Base-by-base conservation (phyloP, 768 basidiomycete species). In the Hygrophorus pudorinus region DNA sequence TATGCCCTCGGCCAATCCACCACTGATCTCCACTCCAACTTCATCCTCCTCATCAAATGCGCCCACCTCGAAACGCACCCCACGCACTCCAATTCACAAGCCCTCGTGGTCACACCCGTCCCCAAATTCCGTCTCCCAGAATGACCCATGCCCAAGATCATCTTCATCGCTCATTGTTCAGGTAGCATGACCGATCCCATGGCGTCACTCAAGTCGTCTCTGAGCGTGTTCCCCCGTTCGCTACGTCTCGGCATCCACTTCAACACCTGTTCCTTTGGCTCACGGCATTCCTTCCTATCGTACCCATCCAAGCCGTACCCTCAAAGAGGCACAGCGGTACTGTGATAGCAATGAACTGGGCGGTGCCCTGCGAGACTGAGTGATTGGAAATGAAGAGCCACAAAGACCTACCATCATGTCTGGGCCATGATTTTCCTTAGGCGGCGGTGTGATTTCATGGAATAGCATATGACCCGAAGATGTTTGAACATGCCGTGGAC, bases 231-330 rank as follows among this genome's bases (percentile, higher is more conserved):
- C 20, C 42, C 36, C 42, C 18, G 24, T 18, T 44, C 42, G 8
- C 33, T 44, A 7, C 42, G 33, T 17, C 32, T 44, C 16, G 42
- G 32, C 20, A 32, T 35, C 32, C 34, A 35, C 18, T 44, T 44
- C 33, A 44, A 44, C 33, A 44, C 36, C 2, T 44, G 42, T 24
- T 44, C 42, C 9, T 44, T 44, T 36, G 42, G 42, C 20, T 34
- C 42, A 4, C 34, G 20, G 11, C 13, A 35, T 34, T 18, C 31
- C 7, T 44, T 44, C 42, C 33, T 44, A 8, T 44, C 33, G 42
- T 9, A 31, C n/a, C 7, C 12, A 14, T 44, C 42, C 20, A 6
- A 29, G 14, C 31, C 42, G 7, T 44, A 44, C 20, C 36, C 42
- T 44, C 32, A 10, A 20, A 35, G 32, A 44, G 36, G 42, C 42